These are phyloP conservation scores for Heracleum sosnowskyi DNA, from an alignment of 129 eudicot species.

Conservation along the genomic window DNA sequence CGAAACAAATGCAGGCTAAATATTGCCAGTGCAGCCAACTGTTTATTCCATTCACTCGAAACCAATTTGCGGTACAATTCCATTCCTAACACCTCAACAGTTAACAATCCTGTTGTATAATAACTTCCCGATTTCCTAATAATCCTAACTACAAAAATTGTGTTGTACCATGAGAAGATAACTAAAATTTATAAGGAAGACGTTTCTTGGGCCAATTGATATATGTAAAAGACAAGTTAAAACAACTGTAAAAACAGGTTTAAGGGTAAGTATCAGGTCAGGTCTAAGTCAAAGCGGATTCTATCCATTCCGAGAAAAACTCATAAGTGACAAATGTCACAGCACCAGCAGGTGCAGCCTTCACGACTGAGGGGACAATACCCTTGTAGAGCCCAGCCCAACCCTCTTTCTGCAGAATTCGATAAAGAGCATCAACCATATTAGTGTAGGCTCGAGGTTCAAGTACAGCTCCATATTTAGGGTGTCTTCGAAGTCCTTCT, in stretches of 20 bases:
- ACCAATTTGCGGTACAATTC: neutral
- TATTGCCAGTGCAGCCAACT: neutral
- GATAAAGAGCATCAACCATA: slow-evolving; percentile 64
- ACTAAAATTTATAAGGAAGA: neutral
- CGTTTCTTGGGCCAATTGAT: neutral
- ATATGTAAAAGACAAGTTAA: neutral
- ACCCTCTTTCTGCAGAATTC: slow-evolving; percentile 66
- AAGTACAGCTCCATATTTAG: slow-evolving; percentile 82
- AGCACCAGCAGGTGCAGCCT: slow-evolving; percentile 99
- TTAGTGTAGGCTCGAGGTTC: slow-evolving; percentile 57
- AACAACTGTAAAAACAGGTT: neutral
- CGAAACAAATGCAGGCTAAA: neutral
- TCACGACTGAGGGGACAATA: slow-evolving; percentile 79
- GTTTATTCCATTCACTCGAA: neutral
- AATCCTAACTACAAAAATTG: neutral
- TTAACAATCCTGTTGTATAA: neutral
- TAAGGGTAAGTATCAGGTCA: neutral
- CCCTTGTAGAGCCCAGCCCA: slow-evolving; percentile 95
- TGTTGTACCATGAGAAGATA: neutral
- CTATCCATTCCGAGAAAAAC: slow-evolving; percentile 69
- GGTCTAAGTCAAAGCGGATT: slow-evolving; percentile 21
- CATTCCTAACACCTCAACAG: neutral
- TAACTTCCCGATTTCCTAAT: neutral
- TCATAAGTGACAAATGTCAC: slow-evolving; percentile 94
- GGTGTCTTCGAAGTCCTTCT: slow-evolving; percentile 79